phyloP scores from a whole-genome alignment of 73 alveolate genomes.

The Tetrahymena malaccensis region DNA sequence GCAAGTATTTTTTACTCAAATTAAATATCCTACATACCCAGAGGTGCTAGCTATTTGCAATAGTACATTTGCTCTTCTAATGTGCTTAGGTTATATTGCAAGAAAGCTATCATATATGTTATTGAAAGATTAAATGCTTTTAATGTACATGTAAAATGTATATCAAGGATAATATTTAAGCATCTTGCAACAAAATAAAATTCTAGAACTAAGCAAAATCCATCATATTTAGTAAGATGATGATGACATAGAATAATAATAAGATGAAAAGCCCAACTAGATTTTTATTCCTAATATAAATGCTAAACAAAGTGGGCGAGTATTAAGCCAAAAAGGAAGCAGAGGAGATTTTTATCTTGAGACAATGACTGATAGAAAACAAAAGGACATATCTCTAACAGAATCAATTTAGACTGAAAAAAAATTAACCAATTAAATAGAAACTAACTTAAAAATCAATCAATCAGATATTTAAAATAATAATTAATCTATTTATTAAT shows the following conservation, averaged over 20 bases:
- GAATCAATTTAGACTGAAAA: background rate
- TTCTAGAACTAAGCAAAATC: too few relatives aligned
- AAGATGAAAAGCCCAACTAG: background rate
- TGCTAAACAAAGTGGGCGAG: background rate
- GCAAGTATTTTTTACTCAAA: background rate
- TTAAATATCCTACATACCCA: background rate
- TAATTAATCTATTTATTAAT: background rate
- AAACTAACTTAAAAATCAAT: background rate
- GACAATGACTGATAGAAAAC: background rate
- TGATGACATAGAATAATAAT: too few relatives aligned
- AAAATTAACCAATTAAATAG: background rate
- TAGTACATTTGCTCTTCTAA: background rate
- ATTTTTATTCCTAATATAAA: background rate
- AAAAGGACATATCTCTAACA: background rate
- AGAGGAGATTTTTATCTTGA: background rate
- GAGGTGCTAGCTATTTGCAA: background rate
- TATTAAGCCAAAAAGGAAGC: background rate
- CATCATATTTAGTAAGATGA: too few relatives aligned
- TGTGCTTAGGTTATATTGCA: background rate
- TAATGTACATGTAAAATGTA: background rate
- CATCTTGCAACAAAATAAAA: background rate
- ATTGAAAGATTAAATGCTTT: background rate
- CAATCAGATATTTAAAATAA: background rate
- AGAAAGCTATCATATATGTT: background rate
- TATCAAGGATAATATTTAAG: background rate